Percentiles rank a stretch among this genome's conserved stretches.
Evolutionary conservation across 768 basidiomycete genomes (phyloP).

Genomic region (Zangia roseola): DNA sequence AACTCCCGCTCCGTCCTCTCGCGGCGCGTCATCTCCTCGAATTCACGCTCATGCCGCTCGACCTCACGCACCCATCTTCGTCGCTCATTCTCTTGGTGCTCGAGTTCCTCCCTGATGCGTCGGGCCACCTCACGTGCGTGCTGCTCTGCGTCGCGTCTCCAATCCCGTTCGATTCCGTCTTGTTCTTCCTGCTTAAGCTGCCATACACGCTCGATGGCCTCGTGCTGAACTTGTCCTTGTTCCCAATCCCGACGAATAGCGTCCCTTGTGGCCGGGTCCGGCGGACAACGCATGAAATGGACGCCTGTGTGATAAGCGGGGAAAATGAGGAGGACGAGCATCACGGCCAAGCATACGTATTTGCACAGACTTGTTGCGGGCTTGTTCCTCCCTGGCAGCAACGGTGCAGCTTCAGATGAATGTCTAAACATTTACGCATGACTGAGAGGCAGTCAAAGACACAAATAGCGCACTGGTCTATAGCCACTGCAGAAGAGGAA

Average conservation of each 20-base stretch:
- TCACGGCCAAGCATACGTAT: neutral
- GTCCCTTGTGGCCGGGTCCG: neutral
- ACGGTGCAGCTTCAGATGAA: too few relatives aligned
- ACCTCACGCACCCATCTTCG: conserved; percentile 6
- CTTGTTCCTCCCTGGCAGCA: too few relatives aligned
- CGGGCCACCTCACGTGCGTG: conserved; percentile 5
- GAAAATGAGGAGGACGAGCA: neutral
- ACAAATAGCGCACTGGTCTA: too few relatives aligned
- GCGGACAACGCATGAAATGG: neutral
- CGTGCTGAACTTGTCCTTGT: neutral
- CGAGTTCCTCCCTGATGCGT: conserved; percentile 1
- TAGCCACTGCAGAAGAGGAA: too few relatives aligned
- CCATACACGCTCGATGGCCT: conserved; percentile 2
- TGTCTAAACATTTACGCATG: too few relatives aligned
- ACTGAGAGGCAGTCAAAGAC: too few relatives aligned
- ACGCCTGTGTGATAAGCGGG: neutral
- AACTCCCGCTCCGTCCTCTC: conserved; percentile 1
- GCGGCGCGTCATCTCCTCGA: conserved; percentile 4
- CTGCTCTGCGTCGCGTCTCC: neutral
- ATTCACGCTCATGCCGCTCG: neutral
- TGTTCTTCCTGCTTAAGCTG: neutral
- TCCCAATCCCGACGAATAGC: neutral
- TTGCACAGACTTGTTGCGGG: too few relatives aligned
- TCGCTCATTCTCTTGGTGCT: conserved; percentile 3
- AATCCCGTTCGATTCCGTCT: neutral